Evolutionary conservation across 2,329 filamentous ascomycete species (phyloP).

Genomic region (Parasarocladium wereldwijsianum): DNA sequence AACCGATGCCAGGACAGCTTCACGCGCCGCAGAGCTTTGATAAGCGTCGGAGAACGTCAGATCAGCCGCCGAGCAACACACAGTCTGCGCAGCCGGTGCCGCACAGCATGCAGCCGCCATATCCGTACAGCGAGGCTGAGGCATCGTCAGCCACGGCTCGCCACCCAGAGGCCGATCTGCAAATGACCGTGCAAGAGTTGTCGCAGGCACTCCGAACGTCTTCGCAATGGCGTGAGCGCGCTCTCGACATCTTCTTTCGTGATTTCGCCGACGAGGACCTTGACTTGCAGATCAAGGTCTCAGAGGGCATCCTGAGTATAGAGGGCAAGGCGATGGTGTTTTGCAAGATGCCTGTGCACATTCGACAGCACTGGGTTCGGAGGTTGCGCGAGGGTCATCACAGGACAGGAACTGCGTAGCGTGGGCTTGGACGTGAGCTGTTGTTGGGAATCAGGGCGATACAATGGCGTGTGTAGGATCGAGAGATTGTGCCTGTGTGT

Average conservation of each 20-base stretch:
- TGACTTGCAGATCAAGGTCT: conserved; percentile 44
- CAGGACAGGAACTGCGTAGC: neutral
- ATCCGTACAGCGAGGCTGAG: too few relatives aligned
- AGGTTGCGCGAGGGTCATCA: conserved; percentile 30
- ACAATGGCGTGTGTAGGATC: too few relatives aligned
- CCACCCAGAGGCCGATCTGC: neutral
- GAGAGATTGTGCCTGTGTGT: too few relatives aligned
- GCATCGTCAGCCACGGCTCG: too few relatives aligned
- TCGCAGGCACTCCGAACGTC: neutral
- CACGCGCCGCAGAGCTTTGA: conserved; percentile 17
- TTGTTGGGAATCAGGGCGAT: too few relatives aligned
- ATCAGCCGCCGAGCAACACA: too few relatives aligned
- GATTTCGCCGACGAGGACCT: conserved; percentile 42
- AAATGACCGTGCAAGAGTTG: neutral
- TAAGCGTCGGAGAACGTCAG: conserved; percentile 19
- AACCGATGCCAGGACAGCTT: conserved; percentile 7
- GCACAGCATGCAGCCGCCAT: too few relatives aligned
- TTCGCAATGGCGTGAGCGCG: conserved; percentile 41
- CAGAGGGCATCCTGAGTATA: conserved; percentile 42
- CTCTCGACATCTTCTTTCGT: conserved; percentile 42
- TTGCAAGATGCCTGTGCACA: conserved; percentile 40
- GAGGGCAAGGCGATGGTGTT: conserved; percentile 47
- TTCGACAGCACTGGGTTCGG: conserved; percentile 42
- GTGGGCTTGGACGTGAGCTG: too few relatives aligned
- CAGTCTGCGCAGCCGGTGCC: too few relatives aligned